phyloP scores from a whole-genome alignment of 2,329 filamentous ascomycete genomes.

The Epichloe uncinata region DNA sequence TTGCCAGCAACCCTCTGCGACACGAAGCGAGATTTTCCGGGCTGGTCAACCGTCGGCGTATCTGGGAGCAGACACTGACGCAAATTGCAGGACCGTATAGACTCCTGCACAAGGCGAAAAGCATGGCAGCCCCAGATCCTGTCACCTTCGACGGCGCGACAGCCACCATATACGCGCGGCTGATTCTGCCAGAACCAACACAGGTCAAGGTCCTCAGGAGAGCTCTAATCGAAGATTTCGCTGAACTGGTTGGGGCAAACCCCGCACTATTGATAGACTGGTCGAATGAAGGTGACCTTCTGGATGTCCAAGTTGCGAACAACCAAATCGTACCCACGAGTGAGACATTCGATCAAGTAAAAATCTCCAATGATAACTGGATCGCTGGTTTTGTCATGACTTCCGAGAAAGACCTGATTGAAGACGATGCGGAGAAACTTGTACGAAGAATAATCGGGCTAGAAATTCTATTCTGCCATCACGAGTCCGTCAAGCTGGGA shows the following conservation, averaged over 20 bases:
- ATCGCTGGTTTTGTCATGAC: not conserved
- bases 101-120: not conserved
- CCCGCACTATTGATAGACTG: not conserved
- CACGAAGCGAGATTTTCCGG: not conserved
- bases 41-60: conserved; percentile 1
- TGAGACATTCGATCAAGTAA: not conserved
- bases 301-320: not conserved
- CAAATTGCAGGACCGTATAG: not conserved
- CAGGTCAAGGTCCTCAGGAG: not conserved
- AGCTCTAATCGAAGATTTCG: not conserved
- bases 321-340: not conserved
- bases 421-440: not conserved
- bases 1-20: not conserved
- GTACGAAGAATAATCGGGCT: not conserved
- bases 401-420: not conserved
- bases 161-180: not conserved
- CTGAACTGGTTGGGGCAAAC: not conserved
- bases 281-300: not conserved
- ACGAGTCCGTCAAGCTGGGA: not conserved
- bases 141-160: not conserved
- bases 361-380: not conserved
- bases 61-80: not conserved
- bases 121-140: not conserved
- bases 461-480: not conserved
- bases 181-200: not conserved